Evolutionary conservation across 352 stramenopile genomes (phyloP), one percentile per base, ranked within the genome.

Genomic region (Pythium angustatum): DNA sequence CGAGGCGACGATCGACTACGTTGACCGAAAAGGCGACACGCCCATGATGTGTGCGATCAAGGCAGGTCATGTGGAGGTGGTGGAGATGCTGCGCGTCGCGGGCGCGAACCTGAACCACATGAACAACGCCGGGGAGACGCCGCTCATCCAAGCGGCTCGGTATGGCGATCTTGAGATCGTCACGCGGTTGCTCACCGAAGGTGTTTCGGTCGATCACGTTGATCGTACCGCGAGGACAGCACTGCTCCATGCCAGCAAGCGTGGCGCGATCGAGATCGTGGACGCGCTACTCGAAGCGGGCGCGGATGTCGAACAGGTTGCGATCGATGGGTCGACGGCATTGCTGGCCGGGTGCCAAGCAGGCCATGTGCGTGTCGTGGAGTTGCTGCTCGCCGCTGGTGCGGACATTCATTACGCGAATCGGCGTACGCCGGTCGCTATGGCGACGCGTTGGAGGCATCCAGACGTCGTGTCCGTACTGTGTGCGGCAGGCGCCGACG

Each of bases 101-200:
- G 52, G 52, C 15, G 36, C 40, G 21, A 48, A 59, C 12, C 24
- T 59, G 8, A 38, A 59, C 52, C 52, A 50, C 34, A 49, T 17
- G 21, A 59, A 33, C 3, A 45, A 11, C 21, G 12, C 48, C 11
- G 40, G 40, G 15, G 19, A 36, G 11, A 38, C 52, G 12, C 15
- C 52, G 3, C 36, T 59, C 12, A n/a, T 59, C 11, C 21, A 40
- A 1, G 52, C 52, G 4, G 6, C 34, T 4, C 17, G 44, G 14
- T 17, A 21, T 31, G 52, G 52, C 10, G 21, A 49, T 19, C 15
- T 8, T 14, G 36, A 9, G 10, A 26, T 48, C 22, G 52, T 59
- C 9, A 38, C 36, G 2, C 30, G 19, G 27, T 33, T 59, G 52
- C 52, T 59, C n/a, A 24, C 52, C 2, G 34, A 33, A 5, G 52